Base-by-base conservation (phyloP, 2,329 filamentous ascomycete species). In the Amylocarpus encephaloides region DNA sequence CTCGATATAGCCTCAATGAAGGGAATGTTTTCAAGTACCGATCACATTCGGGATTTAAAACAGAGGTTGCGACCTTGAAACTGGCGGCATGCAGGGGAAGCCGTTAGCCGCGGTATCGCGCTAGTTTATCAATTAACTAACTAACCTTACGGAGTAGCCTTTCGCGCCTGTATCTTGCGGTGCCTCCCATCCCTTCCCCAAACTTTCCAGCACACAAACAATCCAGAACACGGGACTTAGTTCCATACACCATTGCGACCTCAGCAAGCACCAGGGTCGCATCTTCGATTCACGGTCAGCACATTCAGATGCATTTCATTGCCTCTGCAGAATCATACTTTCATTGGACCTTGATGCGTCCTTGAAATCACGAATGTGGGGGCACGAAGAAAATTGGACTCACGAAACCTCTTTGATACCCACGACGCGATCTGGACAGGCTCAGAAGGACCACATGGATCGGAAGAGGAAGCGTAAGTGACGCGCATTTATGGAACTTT, bases 381-480 rank as follows among this genome's bases (percentile, higher is more conserved):
- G 65, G 59, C 61, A 60, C 59, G 56, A 61, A 51, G 51, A 59
- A 56, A 54, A 51, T 51, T 57, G 60, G 52, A 59, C 55, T 50
- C 47, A 58, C 56, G 51, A 53, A 53, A 55, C 45, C 54, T 50
- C 51, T 50, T 51, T 52, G 48, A 54, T 49, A 52, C 38, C 43
- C 50, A 42, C 49, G 43, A 55, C 47, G 53, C 40, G 32, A 56
- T 46, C 53, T 56, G 48, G 50, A 50, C 34, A 56, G 51, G 53
- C 56, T 56, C 46, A 56, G 52, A 42, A 52, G 48, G 50, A 71
- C 69, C 66, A 57, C 62, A 84, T 84, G 80, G 79, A 83, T 74
- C 80, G 80, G 71, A 72, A 73, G 70, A 79, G 77, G 66, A 82
- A 82, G 73, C 78, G 80, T 83, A 59, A 60, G 77, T 59, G 43